Conservation (phyloP, 345 rosid species). For the Clarkia xantiana region DNA sequence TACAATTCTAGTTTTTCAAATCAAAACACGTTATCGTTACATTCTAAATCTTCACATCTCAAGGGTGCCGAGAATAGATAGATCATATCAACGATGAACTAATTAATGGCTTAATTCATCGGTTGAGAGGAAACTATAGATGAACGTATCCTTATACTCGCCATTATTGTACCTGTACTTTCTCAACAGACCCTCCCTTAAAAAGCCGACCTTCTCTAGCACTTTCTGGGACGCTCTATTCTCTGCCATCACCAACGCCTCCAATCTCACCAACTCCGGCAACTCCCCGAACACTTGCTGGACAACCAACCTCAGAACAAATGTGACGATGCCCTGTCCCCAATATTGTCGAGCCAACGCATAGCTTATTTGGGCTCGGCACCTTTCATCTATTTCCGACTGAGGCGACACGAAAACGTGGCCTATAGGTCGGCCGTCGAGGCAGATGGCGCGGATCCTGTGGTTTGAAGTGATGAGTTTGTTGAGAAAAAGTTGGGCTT, state of each 20-base stretch:
- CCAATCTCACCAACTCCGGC: constrained; percentile 31
- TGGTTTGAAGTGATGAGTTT: constrained; percentile 26
- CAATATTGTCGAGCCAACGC: constrained; percentile 24
- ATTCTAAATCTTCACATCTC: no score
- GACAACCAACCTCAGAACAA: constrained; percentile 24
- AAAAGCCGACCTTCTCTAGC: constrained; percentile 45
- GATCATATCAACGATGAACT: no score
- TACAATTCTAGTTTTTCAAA: no score
- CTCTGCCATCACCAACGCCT: constrained; percentile 46
- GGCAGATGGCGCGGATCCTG: constrained; percentile 35
- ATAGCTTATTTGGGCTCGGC: constrained; percentile 28
- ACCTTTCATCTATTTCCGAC: constrained; percentile 19
- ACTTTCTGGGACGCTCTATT: constrained; percentile 46
- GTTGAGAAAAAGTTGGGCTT: constrained; percentile 16
- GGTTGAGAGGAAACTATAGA: constrained; percentile 26
- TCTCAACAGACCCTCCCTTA: constrained; percentile 48
- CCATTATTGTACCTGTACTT: constrained; percentile 35
- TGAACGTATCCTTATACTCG: constrained; percentile 30
- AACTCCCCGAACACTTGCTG: constrained; percentile 17
- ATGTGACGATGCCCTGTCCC: constrained; percentile 30
- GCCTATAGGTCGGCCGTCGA: constrained; percentile 28
- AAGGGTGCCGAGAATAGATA: no score
- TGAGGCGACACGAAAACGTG: constrained; percentile 24
- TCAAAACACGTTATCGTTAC: no score
- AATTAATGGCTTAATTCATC: constrained; percentile 3